phyloP scores from a whole-genome alignment of 2,329 filamentous ascomycete genomes.

The Cladosporium colombiae region DNA sequence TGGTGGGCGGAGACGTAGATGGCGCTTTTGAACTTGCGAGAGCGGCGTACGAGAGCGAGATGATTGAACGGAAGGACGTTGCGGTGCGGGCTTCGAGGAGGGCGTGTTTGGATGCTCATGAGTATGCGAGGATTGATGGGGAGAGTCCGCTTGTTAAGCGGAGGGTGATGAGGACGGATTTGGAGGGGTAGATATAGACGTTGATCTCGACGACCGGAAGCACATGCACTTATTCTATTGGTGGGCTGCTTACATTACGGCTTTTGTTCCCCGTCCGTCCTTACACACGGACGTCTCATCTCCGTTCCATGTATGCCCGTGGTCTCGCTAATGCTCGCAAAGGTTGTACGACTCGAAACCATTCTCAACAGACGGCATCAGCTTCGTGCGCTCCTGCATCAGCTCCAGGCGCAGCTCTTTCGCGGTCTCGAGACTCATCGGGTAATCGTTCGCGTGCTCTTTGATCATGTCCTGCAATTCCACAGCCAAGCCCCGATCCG shows the following conservation, averaged over 20 bases:
- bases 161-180: slow-evolving; percentile 21
- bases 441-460: slow-evolving; percentile 31
- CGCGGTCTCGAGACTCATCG: slow-evolving; percentile 33
- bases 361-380: slow-evolving; percentile 18
- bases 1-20: background rate
- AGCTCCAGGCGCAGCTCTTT: slow-evolving; percentile 31
- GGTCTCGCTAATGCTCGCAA: slow-evolving; percentile 39
- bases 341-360: slow-evolving; percentile 29
- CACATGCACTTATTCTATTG: too few relatives aligned
- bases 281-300: too few relatives aligned
- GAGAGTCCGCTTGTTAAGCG: slow-evolving; percentile 24
- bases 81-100: slow-evolving; percentile 28
- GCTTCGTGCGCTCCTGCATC: slow-evolving; percentile 36
- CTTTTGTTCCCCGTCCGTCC: too few relatives aligned
- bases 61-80: slow-evolving; percentile 23
- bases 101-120: slow-evolving; percentile 29
- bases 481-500: slow-evolving; percentile 27
- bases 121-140: slow-evolving; percentile 23
- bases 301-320: too few relatives aligned
- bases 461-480: slow-evolving; percentile 35
- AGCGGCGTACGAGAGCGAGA: slow-evolving; percentile 24
- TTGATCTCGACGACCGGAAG: too few relatives aligned
- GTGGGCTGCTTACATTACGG: too few relatives aligned
- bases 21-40: slow-evolving; percentile 16
- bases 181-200: background rate